Base-by-base conservation (phyloP, 345 rosid genomes). In the Streptanthus diversifolius region DNA sequence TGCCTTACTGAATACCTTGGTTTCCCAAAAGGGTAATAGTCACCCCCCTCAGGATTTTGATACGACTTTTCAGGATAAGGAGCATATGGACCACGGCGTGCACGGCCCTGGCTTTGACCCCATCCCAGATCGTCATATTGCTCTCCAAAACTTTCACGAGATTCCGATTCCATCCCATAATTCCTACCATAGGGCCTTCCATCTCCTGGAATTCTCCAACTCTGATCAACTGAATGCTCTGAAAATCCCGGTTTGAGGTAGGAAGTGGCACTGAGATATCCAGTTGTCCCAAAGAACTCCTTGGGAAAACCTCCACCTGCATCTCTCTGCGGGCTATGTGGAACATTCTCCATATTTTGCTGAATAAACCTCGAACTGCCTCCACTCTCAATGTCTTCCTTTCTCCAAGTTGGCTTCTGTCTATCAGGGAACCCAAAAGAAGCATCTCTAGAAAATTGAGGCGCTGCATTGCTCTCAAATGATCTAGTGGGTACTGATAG, bases 1-100 rank as follows among this genome's bases (percentile, higher is more conserved):
- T 90, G 97, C 84, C 87, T 88, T 80, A 83, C 79, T 63, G 97
- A 82, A 80, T 85, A 85, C 49, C 97, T 79, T 48, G 90, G 81
- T 83, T 95, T 85, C 60, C 92, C 96, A 82, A 82, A 85, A 35
- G 97, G 85, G 77, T 83, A 83, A 77, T 83, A 77, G 52, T 83
- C 92, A 72, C 85, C 95, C 70, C 81, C 82, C 52, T 90, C 97
- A 0, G 87, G 70, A 71, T 88, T 85, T 39, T 79, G 91, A 77
- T 87, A 83, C 35, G 77, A 56, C 66, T 81, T 80, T 51, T 85
- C 98, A 66, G 88, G 79, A 52, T 84, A 83, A 25, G 86, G 55
- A 68, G 88, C 27, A 79, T 87, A 88, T 13, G 81, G 76, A 84
- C 77, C 87, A 63, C 73, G 83, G 55, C 54, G 82, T 52, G 83